Evolutionary conservation across 1,139 yeast species (phyloP).

Genomic region (Saccharomyces hybrid): DNA sequence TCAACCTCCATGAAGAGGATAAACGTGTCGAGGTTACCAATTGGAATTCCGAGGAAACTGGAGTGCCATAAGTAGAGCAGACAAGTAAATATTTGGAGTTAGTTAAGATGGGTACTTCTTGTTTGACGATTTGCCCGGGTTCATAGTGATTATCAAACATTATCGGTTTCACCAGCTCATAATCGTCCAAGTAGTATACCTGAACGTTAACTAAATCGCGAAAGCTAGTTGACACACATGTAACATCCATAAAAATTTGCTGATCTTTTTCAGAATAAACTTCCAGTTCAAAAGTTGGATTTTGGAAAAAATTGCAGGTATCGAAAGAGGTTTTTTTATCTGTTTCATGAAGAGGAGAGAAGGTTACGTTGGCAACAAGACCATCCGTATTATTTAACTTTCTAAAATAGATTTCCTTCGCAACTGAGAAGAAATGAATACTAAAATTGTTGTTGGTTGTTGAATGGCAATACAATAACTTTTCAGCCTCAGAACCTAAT

Average conservation of each 20-base stretch:
- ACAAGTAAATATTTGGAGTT: constrained; percentile 33
- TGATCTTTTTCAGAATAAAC: constrained; percentile 17
- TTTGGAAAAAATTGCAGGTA: constrained; percentile 40
- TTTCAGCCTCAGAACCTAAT: constrained; percentile 15
- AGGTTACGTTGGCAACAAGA: background rate
- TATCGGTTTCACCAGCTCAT: constrained; percentile 29
- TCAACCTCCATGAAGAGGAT: background rate
- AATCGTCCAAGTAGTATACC: constrained; percentile 30
- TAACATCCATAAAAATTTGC: constrained; percentile 35
- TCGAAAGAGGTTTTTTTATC: background rate
- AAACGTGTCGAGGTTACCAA: background rate
- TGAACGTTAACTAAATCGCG: constrained; percentile 30
- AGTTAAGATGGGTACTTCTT: constrained; percentile 35
- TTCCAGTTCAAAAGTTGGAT: constrained; percentile 53
- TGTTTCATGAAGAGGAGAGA: background rate
- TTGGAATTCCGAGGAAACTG: constrained; percentile 10
- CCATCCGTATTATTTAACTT: background rate
- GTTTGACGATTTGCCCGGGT: constrained; percentile 25
- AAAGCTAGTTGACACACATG: constrained; percentile 34
- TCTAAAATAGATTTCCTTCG: background rate
- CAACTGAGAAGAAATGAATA: background rate
- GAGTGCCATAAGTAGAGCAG: constrained; percentile 24
- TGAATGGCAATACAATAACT: constrained; percentile 27
- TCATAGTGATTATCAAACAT: constrained; percentile 33
- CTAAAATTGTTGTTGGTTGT: constrained; percentile 5